Base-by-base conservation (phyloP, 2,329 filamentous ascomycete genomes). In the Botrytis fragariae region DNA sequence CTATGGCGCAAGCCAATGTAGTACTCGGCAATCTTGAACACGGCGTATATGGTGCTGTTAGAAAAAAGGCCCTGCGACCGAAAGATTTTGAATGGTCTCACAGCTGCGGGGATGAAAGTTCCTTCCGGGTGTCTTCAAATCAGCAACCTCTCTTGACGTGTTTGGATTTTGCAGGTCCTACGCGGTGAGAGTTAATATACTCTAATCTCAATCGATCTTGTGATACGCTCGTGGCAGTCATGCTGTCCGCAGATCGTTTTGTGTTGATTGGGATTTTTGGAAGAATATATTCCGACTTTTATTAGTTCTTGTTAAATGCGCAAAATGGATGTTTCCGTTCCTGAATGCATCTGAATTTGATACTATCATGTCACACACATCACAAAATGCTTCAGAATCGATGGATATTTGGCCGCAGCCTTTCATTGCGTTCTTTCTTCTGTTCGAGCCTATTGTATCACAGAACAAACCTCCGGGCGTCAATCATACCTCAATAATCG, bases 1-100 rank as follows among this genome's bases (percentile, higher is more conserved):
- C 4, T 39, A 32, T 29, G 32, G 32, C 25, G 32, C 25, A 54
- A 64, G 62, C 62, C 39, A 32, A 29, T 29, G 37, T 44, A 42
- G 37, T 18, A 42, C 37, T 63, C 62, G 62, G 62, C 42, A 64
- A 64, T 64, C 62, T 64, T 64, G 62, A 29, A 32, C 39, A 42
- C 60, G 37, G 25, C 37, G 60, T 25, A 18, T n/a, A 42, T 22
- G 5, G 60, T n/a, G 2, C 37, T 14, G 62, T 64, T 35, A 44
- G 42, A 45, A 10, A 22, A 32, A 1, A 64, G n/a, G 62, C 62
- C 9, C 42, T 9, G n/a, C 18, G 18, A 64, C n/a, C 18, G 18
- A 29, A 63, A 42, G 35, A 3, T 42, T 12, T 18, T 62, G 18
- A 25, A n/a, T 42, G 37, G 37, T 42, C 6, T 63, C 60, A 42